Evolutionary conservation across 139 green algal genomes (phyloP).

Genomic region (Parachlorella kessleri): DNA sequence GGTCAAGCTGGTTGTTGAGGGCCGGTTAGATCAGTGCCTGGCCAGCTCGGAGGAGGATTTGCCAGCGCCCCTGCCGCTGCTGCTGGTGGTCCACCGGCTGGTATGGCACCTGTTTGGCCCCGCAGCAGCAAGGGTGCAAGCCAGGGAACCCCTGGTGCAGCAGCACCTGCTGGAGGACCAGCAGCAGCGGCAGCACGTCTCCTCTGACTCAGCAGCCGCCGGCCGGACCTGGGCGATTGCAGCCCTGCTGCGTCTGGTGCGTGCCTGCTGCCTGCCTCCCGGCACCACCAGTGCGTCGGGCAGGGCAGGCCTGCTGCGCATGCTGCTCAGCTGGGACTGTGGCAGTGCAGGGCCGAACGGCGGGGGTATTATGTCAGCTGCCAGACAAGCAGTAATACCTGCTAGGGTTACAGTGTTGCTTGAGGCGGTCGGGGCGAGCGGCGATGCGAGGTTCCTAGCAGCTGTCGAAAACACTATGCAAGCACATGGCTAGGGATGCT

Average conservation of each 20-base stretch:
- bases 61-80: not conserved
- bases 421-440: not conserved
- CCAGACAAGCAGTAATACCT: not conserved
- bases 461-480: too few species aligned
- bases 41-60: not conserved
- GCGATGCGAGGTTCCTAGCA: too few species aligned
- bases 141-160: not conserved
- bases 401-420: not conserved
- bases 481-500: too few species aligned
- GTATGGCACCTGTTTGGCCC: conserved; percentile 15
- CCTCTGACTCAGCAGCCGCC: not conserved
- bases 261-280: not conserved
- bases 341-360: too few species aligned
- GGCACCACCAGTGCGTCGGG: not conserved
- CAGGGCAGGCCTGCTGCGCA: not conserved
- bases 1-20: conserved; percentile 17
- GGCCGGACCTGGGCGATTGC: not conserved
- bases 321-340: conserved; percentile 28
- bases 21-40: conserved; percentile 11
- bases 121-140: not conserved
- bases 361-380: not conserved
- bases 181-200: too few species aligned
- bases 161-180: conserved; percentile 11
- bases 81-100: conserved; percentile 33
- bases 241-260: not conserved